phyloP scores from a whole-genome alignment of 345 rosid genomes.

The Psidium friedrichsthalianum region DNA sequence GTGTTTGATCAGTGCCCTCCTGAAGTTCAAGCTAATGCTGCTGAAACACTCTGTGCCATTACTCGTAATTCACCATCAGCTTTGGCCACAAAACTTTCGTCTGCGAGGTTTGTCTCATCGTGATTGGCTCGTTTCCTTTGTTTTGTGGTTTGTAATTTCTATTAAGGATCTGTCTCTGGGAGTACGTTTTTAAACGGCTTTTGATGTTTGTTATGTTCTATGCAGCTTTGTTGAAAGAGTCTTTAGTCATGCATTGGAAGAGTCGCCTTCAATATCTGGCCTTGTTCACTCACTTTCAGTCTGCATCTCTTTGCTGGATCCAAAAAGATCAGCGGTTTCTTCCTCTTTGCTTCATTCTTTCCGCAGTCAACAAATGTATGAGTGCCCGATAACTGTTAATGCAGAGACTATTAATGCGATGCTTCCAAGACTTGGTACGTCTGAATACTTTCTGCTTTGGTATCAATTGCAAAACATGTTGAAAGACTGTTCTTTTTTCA shows the following conservation, averaged over 20 bases:
- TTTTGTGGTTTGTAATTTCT: background rate
- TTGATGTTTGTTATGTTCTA: background rate
- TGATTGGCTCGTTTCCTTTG: background rate
- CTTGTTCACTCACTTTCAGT: constrained; percentile 95
- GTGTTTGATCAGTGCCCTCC: constrained; percentile 50
- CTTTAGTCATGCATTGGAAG: constrained; percentile 92
- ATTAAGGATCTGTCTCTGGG: background rate
- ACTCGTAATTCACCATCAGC: constrained; percentile 88
- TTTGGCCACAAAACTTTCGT: constrained; percentile 78
- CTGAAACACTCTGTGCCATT: constrained; percentile 90
- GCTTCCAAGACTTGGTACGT: constrained; percentile 94
- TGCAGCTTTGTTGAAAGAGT: constrained; percentile 85
- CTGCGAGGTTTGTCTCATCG: constrained; percentile 52
- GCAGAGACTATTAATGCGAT: constrained; percentile 83
- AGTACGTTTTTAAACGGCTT: background rate
- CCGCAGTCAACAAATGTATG: constrained; percentile 73
- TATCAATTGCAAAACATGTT: background rate
- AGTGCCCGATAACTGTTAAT: constrained; percentile 62
- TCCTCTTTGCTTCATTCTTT: constrained; percentile 70
- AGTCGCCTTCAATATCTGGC: constrained; percentile 74
- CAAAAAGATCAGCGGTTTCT: constrained; percentile 59
- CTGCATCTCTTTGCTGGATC: constrained; percentile 91
- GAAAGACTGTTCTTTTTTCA: background rate
- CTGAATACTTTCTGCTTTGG: background rate
- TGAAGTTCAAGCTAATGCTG: constrained; percentile 92